Base-by-base conservation (phyloP, 768 basidiomycete genomes). In the Kwoniella bestiolae region DNA sequence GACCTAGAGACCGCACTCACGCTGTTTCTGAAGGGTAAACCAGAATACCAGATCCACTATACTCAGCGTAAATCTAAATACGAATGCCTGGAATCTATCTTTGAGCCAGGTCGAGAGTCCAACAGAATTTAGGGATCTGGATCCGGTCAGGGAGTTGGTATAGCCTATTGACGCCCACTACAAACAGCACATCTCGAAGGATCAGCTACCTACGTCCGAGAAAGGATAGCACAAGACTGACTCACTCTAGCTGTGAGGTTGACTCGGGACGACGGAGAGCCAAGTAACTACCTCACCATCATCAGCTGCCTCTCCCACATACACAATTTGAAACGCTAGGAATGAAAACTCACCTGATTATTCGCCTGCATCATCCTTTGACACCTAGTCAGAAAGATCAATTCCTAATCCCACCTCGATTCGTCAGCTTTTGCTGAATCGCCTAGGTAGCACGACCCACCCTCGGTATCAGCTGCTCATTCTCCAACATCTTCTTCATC, bases 231-330 rank as follows among this genome's bases (percentile, higher is more conserved):
- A 29, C 7, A 50, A 60, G 23, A 70, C 63, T 0, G 69, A 91
- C 93, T 86, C 88, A 91, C 78, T 77, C 86, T 86, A 0, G 90
- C 92, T 0, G 90, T 91, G 59, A 94, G 90, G 79, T 92, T 93
- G 82, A 96, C 89, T 21, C 92, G 87, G 75, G 94, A 94, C 0
- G 92, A 90, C 0, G 92, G 92, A 2, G 90, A 90, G 14, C 91
- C 90, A 38, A 94, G 86, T 2, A 85, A 83, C 79, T 93, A 34
- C 7, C 18, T n/a, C 3, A 9, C 16, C 32, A 7, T n/a, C 26
- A 5, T 46, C 21, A 53, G 52, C 11, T 2, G 8, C 46, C 8
- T n/a, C 21, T 16, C 50, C n/a, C n/a, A n/a, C n/a, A n/a, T 38
- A 1, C 47, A 28, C 3, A 26, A 9, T 26, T 23, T 25, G 3